Evolutionary conservation across 352 stramenopile species (phyloP).

Genomic region (Globisporangium spinosum): DNA sequence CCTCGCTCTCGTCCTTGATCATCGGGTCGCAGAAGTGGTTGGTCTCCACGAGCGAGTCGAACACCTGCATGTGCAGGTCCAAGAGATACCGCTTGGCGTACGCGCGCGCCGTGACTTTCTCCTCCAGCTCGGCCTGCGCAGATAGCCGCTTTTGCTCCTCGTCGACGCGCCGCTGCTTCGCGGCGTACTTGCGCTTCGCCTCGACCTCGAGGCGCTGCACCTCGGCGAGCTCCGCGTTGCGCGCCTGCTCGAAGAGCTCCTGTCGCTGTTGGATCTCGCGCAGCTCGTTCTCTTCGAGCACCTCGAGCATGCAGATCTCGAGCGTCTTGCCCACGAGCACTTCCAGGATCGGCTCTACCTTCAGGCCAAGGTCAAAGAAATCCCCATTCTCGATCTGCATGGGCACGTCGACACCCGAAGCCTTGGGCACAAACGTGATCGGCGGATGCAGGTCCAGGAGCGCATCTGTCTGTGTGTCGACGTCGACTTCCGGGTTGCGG

Average conservation of each 20-base stretch:
- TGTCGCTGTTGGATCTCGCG: constrained; percentile 87
- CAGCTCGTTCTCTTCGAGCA: constrained; percentile 94
- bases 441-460: constrained; percentile 83
- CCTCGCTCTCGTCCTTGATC: constrained; percentile 68
- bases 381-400: constrained; percentile 93
- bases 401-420: constrained; percentile 83
- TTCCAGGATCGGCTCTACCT: constrained; percentile 93
- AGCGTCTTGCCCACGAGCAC: constrained; percentile 94
- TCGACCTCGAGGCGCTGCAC: constrained; percentile 93
- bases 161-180: constrained; percentile 86
- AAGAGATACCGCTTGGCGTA: constrained; percentile 89
- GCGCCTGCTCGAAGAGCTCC: constrained; percentile 89
- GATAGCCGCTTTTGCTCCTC: constrained; percentile 73
- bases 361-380: constrained; percentile 94
- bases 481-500: constrained; percentile 81
- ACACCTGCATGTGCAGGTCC: constrained; percentile 84
- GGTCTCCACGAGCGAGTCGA: constrained; percentile 81
- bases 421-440: constrained; percentile 84
- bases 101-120: constrained; percentile 89
- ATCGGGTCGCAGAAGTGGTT: constrained; percentile 91
- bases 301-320: constrained; percentile 91
- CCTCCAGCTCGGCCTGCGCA: constrained; percentile 82
- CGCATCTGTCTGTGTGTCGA: constrained; percentile 91
- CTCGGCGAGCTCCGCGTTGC: constrained; percentile 92
- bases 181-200: constrained; percentile 87